Base-by-base conservation (phyloP, 2,329 filamentous ascomycete genomes). In the Fusarium miscanthi region DNA sequence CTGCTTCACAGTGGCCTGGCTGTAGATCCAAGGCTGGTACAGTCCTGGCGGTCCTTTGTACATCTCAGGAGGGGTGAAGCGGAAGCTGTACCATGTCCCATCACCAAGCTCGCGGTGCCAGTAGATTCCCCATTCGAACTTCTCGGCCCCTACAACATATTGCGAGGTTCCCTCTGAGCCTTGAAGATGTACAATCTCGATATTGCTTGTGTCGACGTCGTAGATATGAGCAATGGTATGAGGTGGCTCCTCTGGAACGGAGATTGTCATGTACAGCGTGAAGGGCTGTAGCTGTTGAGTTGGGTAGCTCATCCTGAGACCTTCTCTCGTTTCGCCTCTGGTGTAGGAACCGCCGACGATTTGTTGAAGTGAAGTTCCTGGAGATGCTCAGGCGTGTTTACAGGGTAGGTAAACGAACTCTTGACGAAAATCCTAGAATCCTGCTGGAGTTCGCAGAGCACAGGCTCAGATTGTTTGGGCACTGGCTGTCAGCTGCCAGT, bases 91-190 rank as follows among this genome's bases (percentile, higher is more conserved):
- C 78, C 77, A 78, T 13, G 74, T 77, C 27, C 80, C 76, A 37
- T 77, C 66, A 30, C 68, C 66, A 27, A 70, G 65, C 45, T 59
- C 62, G 41, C 77, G 76, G 57, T 82, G 78, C 67, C 76, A 80
- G 70, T 82, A 82, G 51, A 82, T 61, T n/a, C 80, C 81, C 81
- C 81, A 82, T 70, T 76, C 73, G 51, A 82, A 82, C 46, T 82
- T 78, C 42, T 80, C 78, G 10, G 66, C 69, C 8, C 63, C 74
- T 25, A 67, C 56, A 27, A 73, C 70, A 37, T 73, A 49, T 10
- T 75, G 49, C n/a, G 70, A 72, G 25, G 42, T 59, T 16, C 68
- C 69, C 30, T 78, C 73, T 45, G 78, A 69, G 8, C 59, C 64
- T n/a, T 56, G 66, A 10, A 68, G 56, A 27, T 66, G 63, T 11